These are phyloP conservation scores for Sphaerosporella brunnea DNA, from an alignment of 495 filamentous ascomycete species.

Conservation along the genomic window DNA sequence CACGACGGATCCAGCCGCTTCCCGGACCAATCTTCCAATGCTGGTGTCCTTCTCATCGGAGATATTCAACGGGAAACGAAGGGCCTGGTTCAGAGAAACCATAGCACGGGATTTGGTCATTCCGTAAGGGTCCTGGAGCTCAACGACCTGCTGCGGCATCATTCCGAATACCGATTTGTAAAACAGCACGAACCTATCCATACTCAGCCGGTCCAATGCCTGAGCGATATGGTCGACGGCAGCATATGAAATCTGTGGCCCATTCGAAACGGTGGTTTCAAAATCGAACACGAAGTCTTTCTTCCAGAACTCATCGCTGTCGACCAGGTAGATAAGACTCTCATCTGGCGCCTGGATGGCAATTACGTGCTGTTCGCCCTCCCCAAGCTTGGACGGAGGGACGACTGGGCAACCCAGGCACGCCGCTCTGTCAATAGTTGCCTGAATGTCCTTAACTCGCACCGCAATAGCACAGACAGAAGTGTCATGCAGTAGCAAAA, in stretches of 20 bases:
- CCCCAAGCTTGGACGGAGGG: background rate
- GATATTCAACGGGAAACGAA: conserved; percentile 1
- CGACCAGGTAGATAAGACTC: conserved; percentile 5
- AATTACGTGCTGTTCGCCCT: conserved; percentile 1
- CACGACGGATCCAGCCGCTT: conserved; percentile 2
- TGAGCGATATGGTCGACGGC: conserved; percentile 4
- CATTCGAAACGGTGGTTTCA: background rate
- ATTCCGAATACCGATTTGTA: conserved; percentile 5
- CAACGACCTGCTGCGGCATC: conserved; percentile 6
- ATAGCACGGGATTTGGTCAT: conserved; percentile 3
- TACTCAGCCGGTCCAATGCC: conserved; percentile 1
- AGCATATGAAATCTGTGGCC: background rate
- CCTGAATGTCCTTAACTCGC: conserved; percentile 5
- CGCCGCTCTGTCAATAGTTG: background rate
- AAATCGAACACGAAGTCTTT: conserved; percentile 4
- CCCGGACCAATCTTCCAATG: conserved; percentile 1
- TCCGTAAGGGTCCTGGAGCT: conserved; percentile 5
- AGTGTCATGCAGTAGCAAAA: conserved; percentile 4
- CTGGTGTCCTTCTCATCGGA: conserved; percentile 4
- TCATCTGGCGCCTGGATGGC: conserved; percentile 6
- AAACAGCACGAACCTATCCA: conserved; percentile 5
- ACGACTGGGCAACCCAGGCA: conserved; percentile 4
- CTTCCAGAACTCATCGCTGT: conserved; percentile 4
- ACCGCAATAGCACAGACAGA: conserved; percentile 5
- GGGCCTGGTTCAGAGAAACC: background rate